Evolutionary conservation across 2,329 filamentous ascomycete species (phyloP).

Genomic region (Alternaria viburni): DNA sequence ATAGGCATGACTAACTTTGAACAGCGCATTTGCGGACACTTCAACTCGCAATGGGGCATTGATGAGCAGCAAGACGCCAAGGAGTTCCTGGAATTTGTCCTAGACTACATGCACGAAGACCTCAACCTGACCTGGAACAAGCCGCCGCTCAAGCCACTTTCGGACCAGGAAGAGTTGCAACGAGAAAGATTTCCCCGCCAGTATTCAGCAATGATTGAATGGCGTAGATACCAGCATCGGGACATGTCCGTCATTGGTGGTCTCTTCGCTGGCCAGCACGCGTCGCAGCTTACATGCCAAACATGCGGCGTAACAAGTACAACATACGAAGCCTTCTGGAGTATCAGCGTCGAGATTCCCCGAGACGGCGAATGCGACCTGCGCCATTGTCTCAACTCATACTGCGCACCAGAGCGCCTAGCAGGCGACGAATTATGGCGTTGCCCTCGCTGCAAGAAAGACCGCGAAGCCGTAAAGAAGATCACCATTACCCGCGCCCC

Average conservation of each 20-base stretch:
- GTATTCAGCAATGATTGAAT: constrained; percentile 74
- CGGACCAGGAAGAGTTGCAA: constrained; percentile 64
- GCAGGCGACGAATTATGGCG: constrained; percentile 72
- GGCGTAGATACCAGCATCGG: constrained; percentile 71
- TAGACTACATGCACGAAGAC: constrained; percentile 84
- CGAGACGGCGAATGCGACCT: constrained; percentile 66
- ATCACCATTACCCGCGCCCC: constrained; percentile 80
- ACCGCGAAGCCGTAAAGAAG: constrained; percentile 71
- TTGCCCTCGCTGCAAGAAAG: constrained; percentile 76
- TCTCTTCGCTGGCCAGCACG: constrained; percentile 77
- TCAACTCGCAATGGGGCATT: constrained; percentile 73
- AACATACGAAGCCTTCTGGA: constrained; percentile 73
- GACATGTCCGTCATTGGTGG: constrained; percentile 79
- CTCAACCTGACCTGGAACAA: constrained; percentile 73
- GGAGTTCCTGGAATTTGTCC: constrained; percentile 84
- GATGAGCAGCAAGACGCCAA: constrained; percentile 86
- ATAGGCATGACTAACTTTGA: constrained; percentile 21
- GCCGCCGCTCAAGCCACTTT: constrained; percentile 63
- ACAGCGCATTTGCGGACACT: constrained; percentile 65
- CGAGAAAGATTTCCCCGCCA: constrained; percentile 67
- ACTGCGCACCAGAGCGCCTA: constrained; percentile 71
- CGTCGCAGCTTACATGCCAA: constrained; percentile 65
- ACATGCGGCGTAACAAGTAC: constrained; percentile 69
- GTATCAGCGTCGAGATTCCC: constrained; percentile 73
- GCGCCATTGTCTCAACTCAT: constrained; percentile 72